A percentile compares a stretch with the other conserved stretches of the same genome.
phyloP scores from a whole-genome alignment of 2,329 filamentous ascomycete species.

The Bimuria novae-zelandiae region DNA sequence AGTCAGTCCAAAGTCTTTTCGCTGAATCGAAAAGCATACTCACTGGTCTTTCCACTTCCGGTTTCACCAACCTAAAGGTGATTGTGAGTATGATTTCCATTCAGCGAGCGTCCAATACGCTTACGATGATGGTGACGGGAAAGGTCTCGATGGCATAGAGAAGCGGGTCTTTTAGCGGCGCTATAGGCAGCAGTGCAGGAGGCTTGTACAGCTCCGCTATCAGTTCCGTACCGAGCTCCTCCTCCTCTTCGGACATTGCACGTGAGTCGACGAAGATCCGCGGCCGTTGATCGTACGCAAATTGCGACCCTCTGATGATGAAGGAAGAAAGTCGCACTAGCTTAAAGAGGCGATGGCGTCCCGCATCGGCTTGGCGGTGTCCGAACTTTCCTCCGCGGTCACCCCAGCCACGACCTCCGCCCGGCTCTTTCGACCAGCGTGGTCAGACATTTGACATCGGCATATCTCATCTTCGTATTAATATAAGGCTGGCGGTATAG shows the following conservation, averaged over 20 bases:
- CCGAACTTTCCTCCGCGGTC: not conserved
- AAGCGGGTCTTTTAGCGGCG: conserved; percentile 76
- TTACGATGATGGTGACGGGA: conserved; percentile 81
- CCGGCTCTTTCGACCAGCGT: not conserved
- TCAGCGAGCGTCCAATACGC: not conserved
- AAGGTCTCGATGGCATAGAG: conserved; percentile 85
- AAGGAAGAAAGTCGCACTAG: not conserved
- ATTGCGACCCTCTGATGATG: too few relatives aligned
- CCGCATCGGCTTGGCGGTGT: not conserved
- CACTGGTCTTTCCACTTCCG: conserved; percentile 61
- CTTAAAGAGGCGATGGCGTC: not conserved
- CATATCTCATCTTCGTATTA: not conserved
- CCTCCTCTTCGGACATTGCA: conserved; percentile 42
- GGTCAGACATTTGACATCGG: not conserved
- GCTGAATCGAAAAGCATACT: not conserved
- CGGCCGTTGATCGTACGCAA: too few relatives aligned
- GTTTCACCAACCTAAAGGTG: conserved; percentile 69
- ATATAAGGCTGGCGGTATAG: too few relatives aligned
- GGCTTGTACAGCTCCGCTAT: conserved; percentile 89
- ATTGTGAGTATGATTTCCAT: not conserved
- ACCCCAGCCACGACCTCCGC: not conserved
- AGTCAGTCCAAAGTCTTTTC: conserved; percentile 61
- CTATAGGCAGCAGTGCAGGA: conserved; percentile 80
- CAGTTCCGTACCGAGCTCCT: conserved; percentile 50
- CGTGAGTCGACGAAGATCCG: not conserved